Percentiles rank a stretch among this genome's conserved stretches.
Conservation (phyloP, 1,139 yeast genomes). For the Hanseniaspora gamundiae region DNA sequence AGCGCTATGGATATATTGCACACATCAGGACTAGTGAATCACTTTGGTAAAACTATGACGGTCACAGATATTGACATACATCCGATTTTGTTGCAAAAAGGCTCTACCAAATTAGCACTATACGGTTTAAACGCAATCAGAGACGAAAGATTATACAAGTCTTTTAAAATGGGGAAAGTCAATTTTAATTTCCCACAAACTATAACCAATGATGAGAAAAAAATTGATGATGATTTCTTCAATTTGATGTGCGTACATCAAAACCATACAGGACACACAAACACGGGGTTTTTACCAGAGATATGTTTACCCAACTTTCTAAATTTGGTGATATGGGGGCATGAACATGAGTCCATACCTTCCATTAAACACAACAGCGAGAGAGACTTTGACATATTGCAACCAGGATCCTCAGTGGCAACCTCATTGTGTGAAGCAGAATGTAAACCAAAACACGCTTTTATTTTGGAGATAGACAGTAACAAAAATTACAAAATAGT, state of each 20-base stretch:
- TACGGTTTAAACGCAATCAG: conserved; percentile 84
- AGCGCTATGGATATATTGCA: conserved; percentile 81
- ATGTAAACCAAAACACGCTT: conserved; percentile 60
- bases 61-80: conserved; percentile 38
- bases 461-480: conserved; percentile 43
- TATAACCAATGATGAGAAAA: conserved; percentile 27
- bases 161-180: conserved; percentile 72
- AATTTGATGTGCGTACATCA: conserved; percentile 87
- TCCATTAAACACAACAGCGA: conserved; percentile 53
- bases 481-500: conserved; percentile 43
- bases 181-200: conserved; percentile 55
- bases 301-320: conserved; percentile 68
- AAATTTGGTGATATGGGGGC: conserved; percentile 90
- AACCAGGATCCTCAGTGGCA: conserved; percentile 92
- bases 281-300: conserved; percentile 77
- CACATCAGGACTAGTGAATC: conserved; percentile 74
- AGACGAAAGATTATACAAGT: conserved; percentile 72
- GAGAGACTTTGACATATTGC: conserved; percentile 67
- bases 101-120: conserved; percentile 66
- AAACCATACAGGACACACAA: conserved; percentile 70
- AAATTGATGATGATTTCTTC: conserved; percentile 45
- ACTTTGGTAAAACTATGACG: conserved; percentile 72
- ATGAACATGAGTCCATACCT: conserved; percentile 89
- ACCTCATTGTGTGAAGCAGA: conserved; percentile 87
- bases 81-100: conserved; percentile 79